Base-by-base conservation (phyloP, 208 protist genomes). In the Leishmania lainsoni region DNA sequence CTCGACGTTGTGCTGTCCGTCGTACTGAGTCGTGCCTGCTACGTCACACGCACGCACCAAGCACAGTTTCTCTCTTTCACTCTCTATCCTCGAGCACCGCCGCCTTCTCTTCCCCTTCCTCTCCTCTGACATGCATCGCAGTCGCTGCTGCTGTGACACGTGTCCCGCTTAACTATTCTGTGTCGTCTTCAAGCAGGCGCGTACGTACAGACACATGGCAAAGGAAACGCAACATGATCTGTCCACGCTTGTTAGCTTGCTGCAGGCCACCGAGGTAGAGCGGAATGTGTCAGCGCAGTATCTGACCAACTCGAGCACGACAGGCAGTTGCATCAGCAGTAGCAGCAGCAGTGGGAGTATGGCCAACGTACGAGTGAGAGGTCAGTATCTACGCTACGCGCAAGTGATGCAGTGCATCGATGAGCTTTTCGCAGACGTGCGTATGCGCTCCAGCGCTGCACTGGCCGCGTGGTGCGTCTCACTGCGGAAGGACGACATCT, bases 181-280 rank as follows among this genome's bases (percentile, higher is more conserved):
- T 29, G 51, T 54, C 22, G 26, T 29, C 22, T 32, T 58, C 22
- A 2, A 9, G 32, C 35, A 73, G 42, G 26, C 39, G 20, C 42
- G 32, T 35, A 73, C 68, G 52, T 10, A 73, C 71, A 42, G 17
- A 4, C 16, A 6, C 66, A 68, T 72, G 58, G 58, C 59, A 58
- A 32, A 58, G 29, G 48, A 79, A 8, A 68, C 26, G 29, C 76
- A 71, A 5, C 68, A 86, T 45, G 83, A 83, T 45, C 84, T 86
- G 29, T 80, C 86, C n/a, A 79, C 83, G 59, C 78, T 85, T 32
- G 73, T 82, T 51, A 83, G 68, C 78, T 78, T 78, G 9, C 71
- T 88, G 74, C 85, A 88, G 79, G 85, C 81, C 20, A 52, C 85
- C 66, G 81, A 81, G 17, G 70, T 88, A 3, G 85, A 85, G 66